These are phyloP conservation scores for Lactarius sanguifluus DNA, from an alignment of 768 basidiomycete species.

Conservation along the genomic window DNA sequence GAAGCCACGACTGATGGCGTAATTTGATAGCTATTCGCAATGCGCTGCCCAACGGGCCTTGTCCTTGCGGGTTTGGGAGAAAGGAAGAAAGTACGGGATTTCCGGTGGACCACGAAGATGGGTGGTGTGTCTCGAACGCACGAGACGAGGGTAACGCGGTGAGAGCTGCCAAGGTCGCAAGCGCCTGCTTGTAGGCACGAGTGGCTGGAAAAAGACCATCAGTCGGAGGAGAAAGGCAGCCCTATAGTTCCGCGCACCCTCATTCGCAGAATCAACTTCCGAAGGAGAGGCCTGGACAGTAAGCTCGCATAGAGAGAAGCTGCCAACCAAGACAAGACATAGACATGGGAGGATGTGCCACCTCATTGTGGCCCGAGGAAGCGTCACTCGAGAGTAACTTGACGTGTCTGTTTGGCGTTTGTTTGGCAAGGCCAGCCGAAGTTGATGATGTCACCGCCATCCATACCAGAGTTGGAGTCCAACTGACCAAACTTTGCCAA, in stretches of 20 bases:
- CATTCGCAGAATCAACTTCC: constrained; percentile 24
- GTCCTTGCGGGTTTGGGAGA: constrained; percentile 70
- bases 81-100: constrained; percentile 59
- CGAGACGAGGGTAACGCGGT: constrained; percentile 59
- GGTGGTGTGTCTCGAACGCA: constrained; percentile 49
- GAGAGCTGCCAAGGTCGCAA: constrained; percentile 62
- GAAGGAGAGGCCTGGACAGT: constrained; percentile 10
- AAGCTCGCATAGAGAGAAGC: not conserved
- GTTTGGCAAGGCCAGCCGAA: too few species aligned
- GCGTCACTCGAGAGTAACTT: too few species aligned
- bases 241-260: constrained; percentile 23
- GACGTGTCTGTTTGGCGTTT: too few species aligned
- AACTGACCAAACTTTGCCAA: too few species aligned
- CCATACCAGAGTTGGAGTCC: too few species aligned
- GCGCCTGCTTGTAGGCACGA: constrained; percentile 74
- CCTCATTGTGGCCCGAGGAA: too few species aligned
- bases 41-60: constrained; percentile 70
- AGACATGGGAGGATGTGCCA: not conserved
- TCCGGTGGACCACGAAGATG: constrained; percentile 42
- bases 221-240: not conserved
- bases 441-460: too few species aligned
- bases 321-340: constrained; percentile 11
- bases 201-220: constrained; percentile 45
- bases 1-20: constrained; percentile 56
- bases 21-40: constrained; percentile 68